phyloP scores from a whole-genome alignment of 441 rosid genomes.

The Gossypium armourianum region DNA sequence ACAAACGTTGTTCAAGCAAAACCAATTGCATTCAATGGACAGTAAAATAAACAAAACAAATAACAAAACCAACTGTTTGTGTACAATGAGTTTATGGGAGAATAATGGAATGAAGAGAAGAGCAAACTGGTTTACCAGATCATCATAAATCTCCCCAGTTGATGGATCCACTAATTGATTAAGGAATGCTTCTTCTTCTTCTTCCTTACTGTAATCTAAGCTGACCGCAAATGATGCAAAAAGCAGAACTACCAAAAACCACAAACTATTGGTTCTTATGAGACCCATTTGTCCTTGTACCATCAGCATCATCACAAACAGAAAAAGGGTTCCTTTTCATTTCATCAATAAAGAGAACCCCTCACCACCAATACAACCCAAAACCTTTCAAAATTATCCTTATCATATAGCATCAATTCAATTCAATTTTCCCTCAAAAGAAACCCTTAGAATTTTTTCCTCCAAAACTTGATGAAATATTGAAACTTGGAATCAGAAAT shows the following conservation, averaged over 20 bases:
- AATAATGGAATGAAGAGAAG: background rate
- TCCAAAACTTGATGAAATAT: conserved; percentile 19
- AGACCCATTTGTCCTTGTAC: conserved; percentile 41
- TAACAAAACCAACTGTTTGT: background rate
- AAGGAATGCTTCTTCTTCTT: conserved; percentile 31
- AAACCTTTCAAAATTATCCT: conserved; percentile 23
- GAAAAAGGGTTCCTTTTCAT: conserved; percentile 32
- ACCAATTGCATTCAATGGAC: conserved; percentile 5
- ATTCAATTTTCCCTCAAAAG: conserved; percentile 3
- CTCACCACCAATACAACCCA: conserved; percentile 16
- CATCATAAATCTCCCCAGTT: conserved; percentile 37
- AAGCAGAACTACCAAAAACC: conserved; percentile 41
- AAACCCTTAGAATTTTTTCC: conserved; percentile 12
- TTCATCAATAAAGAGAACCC: conserved; percentile 35
- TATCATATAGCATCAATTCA: conserved; percentile 12
- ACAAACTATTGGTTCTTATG: conserved; percentile 23
- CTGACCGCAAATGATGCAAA: conserved; percentile 38
- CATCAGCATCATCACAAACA: conserved; percentile 28
- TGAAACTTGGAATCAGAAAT: conserved; percentile 22
- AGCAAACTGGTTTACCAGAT: conserved; percentile 34
- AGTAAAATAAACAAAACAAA: conserved; percentile 10
- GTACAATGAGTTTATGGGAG: background rate
- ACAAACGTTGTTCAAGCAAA: background rate
- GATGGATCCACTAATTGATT: conserved; percentile 35
- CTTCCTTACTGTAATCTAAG: conserved; percentile 23